These are phyloP conservation scores for Neurospora sp. DNA, from an alignment of 495 filamentous ascomycete species.

Conservation along the genomic window DNA sequence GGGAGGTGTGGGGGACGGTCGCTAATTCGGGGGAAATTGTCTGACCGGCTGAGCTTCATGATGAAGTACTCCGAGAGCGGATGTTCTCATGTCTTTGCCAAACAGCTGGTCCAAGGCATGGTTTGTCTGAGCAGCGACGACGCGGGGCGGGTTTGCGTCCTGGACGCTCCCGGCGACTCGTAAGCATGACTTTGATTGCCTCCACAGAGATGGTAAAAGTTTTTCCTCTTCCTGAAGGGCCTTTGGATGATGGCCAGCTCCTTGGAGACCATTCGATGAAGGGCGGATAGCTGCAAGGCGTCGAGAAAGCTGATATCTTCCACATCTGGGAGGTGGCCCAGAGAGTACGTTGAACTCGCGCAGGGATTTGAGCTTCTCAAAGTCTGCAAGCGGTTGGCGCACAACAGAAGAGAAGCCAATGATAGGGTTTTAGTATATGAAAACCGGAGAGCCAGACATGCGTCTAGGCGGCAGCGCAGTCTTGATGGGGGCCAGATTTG, in stretches of 20 bases:
- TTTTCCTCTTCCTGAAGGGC: slow-evolving; percentile 86
- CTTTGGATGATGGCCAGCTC: slow-evolving; percentile 19
- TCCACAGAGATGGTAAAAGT: slow-evolving; percentile 63
- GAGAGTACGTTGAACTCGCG: slow-evolving; percentile 34
- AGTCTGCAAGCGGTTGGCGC: slow-evolving; percentile 16
- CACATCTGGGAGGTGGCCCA: slow-evolving; percentile 24
- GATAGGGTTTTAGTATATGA: slow-evolving; percentile 19
- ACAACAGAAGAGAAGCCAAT: slow-evolving; percentile 27
- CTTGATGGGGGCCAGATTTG: not conserved
- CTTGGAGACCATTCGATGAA: slow-evolving; percentile 24
- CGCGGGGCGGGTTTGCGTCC: slow-evolving; percentile 36
- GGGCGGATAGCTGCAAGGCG: slow-evolving; percentile 54
- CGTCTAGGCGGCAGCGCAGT: not conserved
- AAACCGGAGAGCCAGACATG: not conserved
- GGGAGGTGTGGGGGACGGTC: slow-evolving; percentile 19
- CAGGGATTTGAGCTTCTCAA: slow-evolving; percentile 40
- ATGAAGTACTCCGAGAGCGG: not conserved
- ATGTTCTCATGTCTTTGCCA: not conserved
- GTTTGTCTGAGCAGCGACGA: slow-evolving; percentile 81
- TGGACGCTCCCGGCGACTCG: slow-evolving; percentile 23
- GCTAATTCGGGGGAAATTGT: not conserved
- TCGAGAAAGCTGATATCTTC: slow-evolving; percentile 45
- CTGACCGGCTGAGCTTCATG: not conserved
- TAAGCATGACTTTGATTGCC: slow-evolving; percentile 59
- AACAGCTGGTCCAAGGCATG: slow-evolving; percentile 80